Base-by-base conservation (phyloP, 768 basidiomycete genomes). In the Galerina sulciceps region DNA sequence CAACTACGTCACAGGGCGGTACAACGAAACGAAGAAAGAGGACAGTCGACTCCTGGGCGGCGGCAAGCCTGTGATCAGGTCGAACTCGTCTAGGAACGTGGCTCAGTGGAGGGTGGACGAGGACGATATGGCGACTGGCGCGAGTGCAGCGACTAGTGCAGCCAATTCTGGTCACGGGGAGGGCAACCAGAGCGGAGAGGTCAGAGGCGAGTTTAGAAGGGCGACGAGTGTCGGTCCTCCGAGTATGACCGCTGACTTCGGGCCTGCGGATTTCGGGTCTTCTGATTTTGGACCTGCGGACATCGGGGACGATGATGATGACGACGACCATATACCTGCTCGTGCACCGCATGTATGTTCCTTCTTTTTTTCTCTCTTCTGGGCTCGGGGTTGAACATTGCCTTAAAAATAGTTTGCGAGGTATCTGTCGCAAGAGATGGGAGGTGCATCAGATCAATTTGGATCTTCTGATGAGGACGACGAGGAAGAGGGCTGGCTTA, bases 41-140 rank as follows among this genome's bases (percentile, higher is more conserved):
- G 95, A 98, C 67, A 83, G 80, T 13, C 84, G 84, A 61, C 79
- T 91, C 9, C 82, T 99, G 14, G 96, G 94, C 3, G 96, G 95
- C 15, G 92, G 92, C 6, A 93, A 91, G 71, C 91, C 92, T 4
- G 79, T 83, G 0, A 70, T 91, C 22, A 71, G 70, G 10, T 72
- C 76, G 23, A 70, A 69, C 10, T 66, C 57, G 50, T 61, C 62
- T 31, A 70, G 63, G 66, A 73, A 43, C 36, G 62, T 72, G 41
- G 65, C 73, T 9, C 79, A 81, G 62, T 89, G 88, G 88, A 85
- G 85, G 61, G 87, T 89, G n/a, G 89, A 91, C 63, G 90, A 91
- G 64, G 81, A 80, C 46, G 86, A 87, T 55, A 48, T 68, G 31
- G 66, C 56, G 13, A 31, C 36, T 34, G 44, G 58, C 13, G 49